These are phyloP conservation scores for Penicillium aurantiogriseum DNA, from an alignment of 2,329 filamentous ascomycete species.

Conservation along the genomic window DNA sequence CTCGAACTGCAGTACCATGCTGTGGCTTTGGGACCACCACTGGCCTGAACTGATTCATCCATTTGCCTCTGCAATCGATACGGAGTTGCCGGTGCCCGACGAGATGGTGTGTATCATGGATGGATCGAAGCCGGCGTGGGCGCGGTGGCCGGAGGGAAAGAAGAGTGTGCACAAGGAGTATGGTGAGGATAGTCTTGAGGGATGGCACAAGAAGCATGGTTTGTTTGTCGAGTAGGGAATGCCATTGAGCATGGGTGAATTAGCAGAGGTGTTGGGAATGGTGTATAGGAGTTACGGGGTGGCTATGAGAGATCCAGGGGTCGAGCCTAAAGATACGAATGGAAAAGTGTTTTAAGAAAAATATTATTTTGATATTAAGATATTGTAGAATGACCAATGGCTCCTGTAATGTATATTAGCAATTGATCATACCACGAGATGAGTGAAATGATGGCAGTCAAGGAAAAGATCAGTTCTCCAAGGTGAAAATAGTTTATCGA, in stretches of 20 bases:
- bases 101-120: conserved; percentile 50
- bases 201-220: conserved; percentile 47
- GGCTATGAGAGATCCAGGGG: not conserved
- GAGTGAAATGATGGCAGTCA: conserved; percentile 14
- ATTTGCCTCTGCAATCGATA: conserved; percentile 52
- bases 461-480: conserved; percentile 59
- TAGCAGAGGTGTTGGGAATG: no score
- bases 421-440: conserved; percentile 12
- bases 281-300: not conserved
- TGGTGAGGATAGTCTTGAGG: conserved; percentile 42
- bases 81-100: conserved; percentile 44
- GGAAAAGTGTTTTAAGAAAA: not conserved
- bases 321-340: not conserved
- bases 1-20: conserved; percentile 48
- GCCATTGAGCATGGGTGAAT: not conserved
- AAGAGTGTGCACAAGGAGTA: conserved; percentile 45
- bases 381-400: not conserved
- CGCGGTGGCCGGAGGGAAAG: conserved; percentile 49
- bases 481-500: conserved; percentile 61
- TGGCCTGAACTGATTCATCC: conserved; percentile 52
- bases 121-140: conserved; percentile 47
- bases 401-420: conserved; percentile 27
- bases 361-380: not conserved
- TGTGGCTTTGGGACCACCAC: conserved; percentile 49
- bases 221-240: conserved; percentile 33